phyloP scores from a whole-genome alignment of 371 early-diverging fungal genomes.

The Mucor racemosus region DNA sequence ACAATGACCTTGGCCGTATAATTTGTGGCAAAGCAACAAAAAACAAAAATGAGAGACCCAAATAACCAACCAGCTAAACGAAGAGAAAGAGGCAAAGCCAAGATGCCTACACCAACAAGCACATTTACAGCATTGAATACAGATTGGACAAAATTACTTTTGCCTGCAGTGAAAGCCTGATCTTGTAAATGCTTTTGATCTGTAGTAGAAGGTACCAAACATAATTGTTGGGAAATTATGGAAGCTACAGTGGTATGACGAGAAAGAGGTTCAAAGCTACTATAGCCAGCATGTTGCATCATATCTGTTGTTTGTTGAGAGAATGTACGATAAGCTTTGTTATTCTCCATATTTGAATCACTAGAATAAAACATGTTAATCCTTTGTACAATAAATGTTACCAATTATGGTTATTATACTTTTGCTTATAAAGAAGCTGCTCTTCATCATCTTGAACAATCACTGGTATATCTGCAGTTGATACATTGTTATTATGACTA shows the following conservation, averaged over 20 bases:
- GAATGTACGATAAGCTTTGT: conserved; percentile 14
- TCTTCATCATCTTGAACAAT: conserved; percentile 16
- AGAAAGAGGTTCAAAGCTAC: conserved; percentile 26
- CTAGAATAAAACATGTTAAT: neutral
- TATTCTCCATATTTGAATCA: neutral
- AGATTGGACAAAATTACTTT: conserved; percentile 47
- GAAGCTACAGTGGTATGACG: conserved; percentile 26
- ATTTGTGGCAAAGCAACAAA: conserved; percentile 52
- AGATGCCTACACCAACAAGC: conserved; percentile 63
- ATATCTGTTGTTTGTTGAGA: conserved; percentile 18
- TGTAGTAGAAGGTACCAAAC: neutral
- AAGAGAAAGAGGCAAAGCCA: conserved; percentile 42
- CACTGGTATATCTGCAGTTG: neutral
- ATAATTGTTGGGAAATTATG: conserved; percentile 21
- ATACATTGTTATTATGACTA: neutral
- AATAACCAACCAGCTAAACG: conserved; percentile 54
- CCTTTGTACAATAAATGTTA: neutral
- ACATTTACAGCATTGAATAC: conserved; percentile 66
- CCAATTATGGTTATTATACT: neutral
- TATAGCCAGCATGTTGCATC: neutral
- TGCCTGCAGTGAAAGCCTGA: neutral
- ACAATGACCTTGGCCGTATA: conserved; percentile 64
- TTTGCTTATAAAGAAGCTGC: conserved; percentile 4
- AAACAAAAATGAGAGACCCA: conserved; percentile 55
- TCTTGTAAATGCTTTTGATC: conserved; percentile 15